These are phyloP conservation scores for Avicennia marina DNA, from an alignment of 257 asterid species.

Conservation along the genomic window DNA sequence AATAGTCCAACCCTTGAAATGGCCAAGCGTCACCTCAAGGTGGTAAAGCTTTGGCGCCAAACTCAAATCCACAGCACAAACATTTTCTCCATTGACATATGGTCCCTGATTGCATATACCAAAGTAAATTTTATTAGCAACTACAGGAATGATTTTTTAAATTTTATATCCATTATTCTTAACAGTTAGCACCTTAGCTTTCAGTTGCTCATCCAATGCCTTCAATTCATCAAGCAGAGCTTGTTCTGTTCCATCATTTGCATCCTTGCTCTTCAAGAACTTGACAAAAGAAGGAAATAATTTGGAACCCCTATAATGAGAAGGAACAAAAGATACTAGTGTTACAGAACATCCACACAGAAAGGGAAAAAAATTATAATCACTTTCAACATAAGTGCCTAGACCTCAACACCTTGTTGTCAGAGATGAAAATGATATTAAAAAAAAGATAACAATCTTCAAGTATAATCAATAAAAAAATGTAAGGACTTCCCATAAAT, in stretches of 20 bases:
- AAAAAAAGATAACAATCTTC: no score
- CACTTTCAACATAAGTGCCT: no score
- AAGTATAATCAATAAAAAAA: no score
- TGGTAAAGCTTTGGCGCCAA: constrained; percentile 76
- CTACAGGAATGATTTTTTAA: no score
- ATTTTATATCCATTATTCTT: no score
- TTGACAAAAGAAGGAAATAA: constrained; percentile 55
- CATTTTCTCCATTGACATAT: constrained; percentile 50
- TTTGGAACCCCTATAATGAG: constrained; percentile 54
- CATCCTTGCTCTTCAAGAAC: constrained; percentile 79
- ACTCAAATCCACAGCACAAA: constrained; percentile 64
- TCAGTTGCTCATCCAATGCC: constrained; percentile 71
- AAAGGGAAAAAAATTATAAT: neutral
- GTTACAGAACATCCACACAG: neutral
- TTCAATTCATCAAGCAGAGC: constrained; percentile 57
- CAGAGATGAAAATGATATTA: no score
- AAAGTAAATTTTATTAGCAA: neutral
- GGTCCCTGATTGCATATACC: constrained; percentile 43
- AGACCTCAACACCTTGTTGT: no score
- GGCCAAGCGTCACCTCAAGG: constrained; percentile 62
- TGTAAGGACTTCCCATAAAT: no score
- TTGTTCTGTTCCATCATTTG: constrained; percentile 70
- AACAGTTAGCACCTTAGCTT: constrained; percentile 51
- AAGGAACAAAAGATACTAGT: neutral
- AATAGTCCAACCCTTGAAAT: constrained; percentile 65